Evolutionary conservation across 2,329 filamentous ascomycete species (phyloP).

Genomic region (Fusarium redolens): DNA sequence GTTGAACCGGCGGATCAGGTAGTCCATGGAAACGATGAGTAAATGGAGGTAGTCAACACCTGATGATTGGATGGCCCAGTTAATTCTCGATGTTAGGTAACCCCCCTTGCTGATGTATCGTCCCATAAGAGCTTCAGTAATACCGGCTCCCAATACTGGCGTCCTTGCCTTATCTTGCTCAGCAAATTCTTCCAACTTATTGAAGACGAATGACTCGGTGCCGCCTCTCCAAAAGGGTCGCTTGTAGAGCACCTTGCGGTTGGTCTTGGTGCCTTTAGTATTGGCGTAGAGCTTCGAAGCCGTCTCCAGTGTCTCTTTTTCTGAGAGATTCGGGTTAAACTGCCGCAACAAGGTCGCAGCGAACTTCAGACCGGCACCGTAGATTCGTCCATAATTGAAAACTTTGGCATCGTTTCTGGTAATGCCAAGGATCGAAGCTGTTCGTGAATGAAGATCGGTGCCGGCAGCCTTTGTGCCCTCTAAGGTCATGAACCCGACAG

Average conservation of each 20-base stretch:
- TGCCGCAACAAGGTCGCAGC: constrained; percentile 89
- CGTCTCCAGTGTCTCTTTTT: constrained; percentile 79
- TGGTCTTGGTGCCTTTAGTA: constrained; percentile 91
- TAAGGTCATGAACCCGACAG: constrained; percentile 98
- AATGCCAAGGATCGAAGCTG: constrained; percentile 90
- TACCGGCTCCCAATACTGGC: constrained; percentile 91
- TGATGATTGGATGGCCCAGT: constrained; percentile 98
- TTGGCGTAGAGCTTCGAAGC: constrained; percentile 85
- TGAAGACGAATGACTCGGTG: constrained; percentile 98
- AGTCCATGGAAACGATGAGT: constrained; percentile 94
- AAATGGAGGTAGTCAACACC: constrained; percentile 98
- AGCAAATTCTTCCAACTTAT: constrained; percentile 96
- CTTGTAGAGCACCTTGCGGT: constrained; percentile 76
- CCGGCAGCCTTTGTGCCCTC: constrained; percentile 95
- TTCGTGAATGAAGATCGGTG: constrained; percentile 94
- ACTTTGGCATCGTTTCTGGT: constrained; percentile 95
- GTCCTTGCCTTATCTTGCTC: constrained; percentile 92
- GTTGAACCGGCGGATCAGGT: constrained; percentile 85
- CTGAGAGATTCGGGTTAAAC: constrained; percentile 88
- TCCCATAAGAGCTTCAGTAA: constrained; percentile 93
- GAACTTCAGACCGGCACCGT: constrained; percentile 96
- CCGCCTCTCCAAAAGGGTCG: constrained; percentile 93
- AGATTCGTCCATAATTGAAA: constrained; percentile 99
- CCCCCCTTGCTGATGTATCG: constrained; percentile 88
- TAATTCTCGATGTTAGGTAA: constrained; percentile 96